Percentiles rank a stretch among this genome's conserved stretches.
Conservation (phyloP, 1,284 basidiomycete genomes). For the Salmacisia buchloeana region DNA sequence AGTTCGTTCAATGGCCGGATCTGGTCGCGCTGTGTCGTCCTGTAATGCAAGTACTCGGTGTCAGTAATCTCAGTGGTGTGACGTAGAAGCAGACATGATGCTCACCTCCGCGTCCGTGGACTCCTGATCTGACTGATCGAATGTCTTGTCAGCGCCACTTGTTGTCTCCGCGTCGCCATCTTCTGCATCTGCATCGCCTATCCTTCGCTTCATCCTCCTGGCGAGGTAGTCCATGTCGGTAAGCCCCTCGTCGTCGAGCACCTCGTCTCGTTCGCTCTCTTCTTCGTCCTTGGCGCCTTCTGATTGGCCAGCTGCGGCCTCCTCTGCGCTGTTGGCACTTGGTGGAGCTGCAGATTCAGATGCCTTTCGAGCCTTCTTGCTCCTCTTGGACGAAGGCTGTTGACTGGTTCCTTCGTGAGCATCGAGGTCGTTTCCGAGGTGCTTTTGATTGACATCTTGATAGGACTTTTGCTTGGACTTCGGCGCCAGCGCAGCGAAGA, state of each 20-base stretch:
- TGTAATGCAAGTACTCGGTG: neutral
- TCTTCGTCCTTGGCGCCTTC: constrained; percentile 11
- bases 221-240: constrained; percentile 52
- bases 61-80: neutral
- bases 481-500: constrained; percentile 46
- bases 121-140: constrained; percentile 46
- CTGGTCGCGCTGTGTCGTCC: constrained; percentile 5
- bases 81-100: neutral
- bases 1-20: constrained; percentile 17
- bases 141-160: constrained; percentile 13
- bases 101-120: constrained; percentile 13
- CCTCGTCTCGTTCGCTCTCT: constrained; percentile 22
- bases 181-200: constrained; percentile 28
- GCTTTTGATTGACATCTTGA: neutral
- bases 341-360: constrained; percentile 8
- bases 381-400: constrained; percentile 15
- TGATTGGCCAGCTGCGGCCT: neutral
- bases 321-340: constrained; percentile 10
- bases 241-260: constrained; percentile 36
- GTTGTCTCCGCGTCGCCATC: neutral
- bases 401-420: constrained; percentile 16
- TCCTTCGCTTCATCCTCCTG: constrained; percentile 49
- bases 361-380: constrained; percentile 9
- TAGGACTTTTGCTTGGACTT: constrained; percentile 43
- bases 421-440: constrained; percentile 4